A percentile compares a stretch with the other conserved stretches of the same genome.
phyloP scores from a whole-genome alignment of 2,329 filamentous ascomycete species.

The Colletotrichum spaethianum region DNA sequence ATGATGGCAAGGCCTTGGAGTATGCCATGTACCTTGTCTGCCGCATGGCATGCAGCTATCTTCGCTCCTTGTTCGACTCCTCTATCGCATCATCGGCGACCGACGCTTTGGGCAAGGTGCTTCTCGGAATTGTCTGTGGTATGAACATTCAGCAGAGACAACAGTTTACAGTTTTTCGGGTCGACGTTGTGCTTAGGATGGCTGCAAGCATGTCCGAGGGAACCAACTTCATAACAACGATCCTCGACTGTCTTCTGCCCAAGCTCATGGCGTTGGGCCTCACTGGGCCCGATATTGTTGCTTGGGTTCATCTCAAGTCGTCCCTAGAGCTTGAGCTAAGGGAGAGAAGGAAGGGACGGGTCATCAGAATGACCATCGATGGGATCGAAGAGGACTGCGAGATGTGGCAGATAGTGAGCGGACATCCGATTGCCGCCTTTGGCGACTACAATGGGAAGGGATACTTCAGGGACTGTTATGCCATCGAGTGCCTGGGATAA shows the following conservation, averaged over 20 bases:
- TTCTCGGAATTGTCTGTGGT: constrained; percentile 29
- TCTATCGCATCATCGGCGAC: constrained; percentile 6
- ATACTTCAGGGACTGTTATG: constrained; percentile 21
- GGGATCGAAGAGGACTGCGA: constrained; percentile 24
- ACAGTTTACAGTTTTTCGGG: constrained; percentile 24
- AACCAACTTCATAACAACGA: constrained; percentile 21
- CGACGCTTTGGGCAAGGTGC: constrained; percentile 14
- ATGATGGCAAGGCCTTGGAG: constrained; percentile 13
- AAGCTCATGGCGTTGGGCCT: constrained; percentile 13
- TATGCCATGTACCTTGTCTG: constrained; percentile 29
- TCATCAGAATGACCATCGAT: constrained; percentile 13
- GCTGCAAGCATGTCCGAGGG: constrained; percentile 13
- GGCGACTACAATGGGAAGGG: constrained; percentile 31
- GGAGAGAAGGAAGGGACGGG: constrained; percentile 20
- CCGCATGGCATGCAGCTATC: constrained; percentile 17
- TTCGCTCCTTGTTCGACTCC: constrained; percentile 22
- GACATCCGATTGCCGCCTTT: constrained; percentile 17
- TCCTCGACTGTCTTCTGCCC: constrained; percentile 28
- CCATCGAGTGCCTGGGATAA: constrained; percentile 10
- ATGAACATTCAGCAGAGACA: constrained; percentile 20
- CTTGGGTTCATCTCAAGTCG: constrained; percentile 16
- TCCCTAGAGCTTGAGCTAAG: constrained; percentile 10
- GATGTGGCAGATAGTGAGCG: constrained; percentile 6
- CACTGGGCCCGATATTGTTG: constrained; percentile 13
- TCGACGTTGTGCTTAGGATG: constrained; percentile 16